Evolutionary conservation across 805 yeast genomes (phyloP).

Genomic region (Nakazawaea ernobii): DNA sequence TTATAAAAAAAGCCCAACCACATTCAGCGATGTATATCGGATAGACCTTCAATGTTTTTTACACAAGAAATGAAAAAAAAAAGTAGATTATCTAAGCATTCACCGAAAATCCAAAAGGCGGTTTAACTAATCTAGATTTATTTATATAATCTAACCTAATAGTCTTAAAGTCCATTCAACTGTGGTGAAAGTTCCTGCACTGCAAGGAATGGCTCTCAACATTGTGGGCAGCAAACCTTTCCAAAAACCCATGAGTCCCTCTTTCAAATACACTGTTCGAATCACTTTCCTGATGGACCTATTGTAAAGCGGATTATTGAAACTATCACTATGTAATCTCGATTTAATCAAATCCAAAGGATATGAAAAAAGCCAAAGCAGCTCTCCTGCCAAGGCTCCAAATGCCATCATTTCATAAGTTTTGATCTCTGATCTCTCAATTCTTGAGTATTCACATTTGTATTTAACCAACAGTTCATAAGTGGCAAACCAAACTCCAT

Average conservation of each 20-base stretch:
- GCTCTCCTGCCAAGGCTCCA: constrained; percentile 68
- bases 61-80: background rate
- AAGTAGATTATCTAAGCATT: too few relatives aligned
- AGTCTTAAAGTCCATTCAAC: constrained; percentile 62
- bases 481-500: constrained; percentile 69
- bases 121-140: background rate
- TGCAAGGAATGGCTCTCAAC: constrained; percentile 56
- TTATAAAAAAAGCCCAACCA: too few relatives aligned
- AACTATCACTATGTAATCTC: constrained; percentile 47
- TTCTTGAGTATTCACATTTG: constrained; percentile 27
- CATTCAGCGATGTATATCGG: background rate
- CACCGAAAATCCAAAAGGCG: background rate
- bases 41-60: background rate
- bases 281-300: constrained; percentile 33
- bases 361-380: constrained; percentile 53
- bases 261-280: constrained; percentile 30
- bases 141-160: constrained; percentile 33
- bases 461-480: constrained; percentile 50
- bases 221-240: constrained; percentile 56
- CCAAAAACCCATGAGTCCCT: constrained; percentile 54
- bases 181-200: constrained; percentile 74
- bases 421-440: constrained; percentile 40
- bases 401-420: constrained; percentile 49
- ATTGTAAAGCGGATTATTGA: constrained; percentile 36
- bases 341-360: constrained; percentile 50